Evolutionary conservation across 495 filamentous ascomycete species (phyloP).

Genomic region (Friedmanniomyces endolithicus): DNA sequence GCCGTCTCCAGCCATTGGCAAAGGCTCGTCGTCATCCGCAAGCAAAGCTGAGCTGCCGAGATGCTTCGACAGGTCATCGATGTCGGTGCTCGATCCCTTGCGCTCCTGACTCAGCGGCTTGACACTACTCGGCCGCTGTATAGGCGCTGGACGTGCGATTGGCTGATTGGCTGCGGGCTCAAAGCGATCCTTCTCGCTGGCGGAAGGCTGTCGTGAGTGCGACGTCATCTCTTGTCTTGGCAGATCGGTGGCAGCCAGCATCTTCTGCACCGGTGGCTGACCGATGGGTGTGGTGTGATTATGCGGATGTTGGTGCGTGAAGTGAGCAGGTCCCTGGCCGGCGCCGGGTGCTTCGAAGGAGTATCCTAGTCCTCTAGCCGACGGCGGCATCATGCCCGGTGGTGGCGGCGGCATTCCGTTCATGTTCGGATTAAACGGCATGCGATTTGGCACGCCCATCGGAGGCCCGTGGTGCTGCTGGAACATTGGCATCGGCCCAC

Average conservation of each 20-base stretch:
- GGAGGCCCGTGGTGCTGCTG: conserved; percentile 32
- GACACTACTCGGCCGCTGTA: conserved; percentile 74
- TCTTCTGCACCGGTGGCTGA: conserved; percentile 4
- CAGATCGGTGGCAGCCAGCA: not conserved
- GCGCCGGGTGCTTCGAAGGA: conserved; percentile 47
- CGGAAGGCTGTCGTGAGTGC: conserved; percentile 18
- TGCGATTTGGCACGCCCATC: conserved; percentile 42
- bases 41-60: conserved; percentile 91
- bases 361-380: conserved; percentile 44
- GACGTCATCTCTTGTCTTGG: conserved; percentile 1
- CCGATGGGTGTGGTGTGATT: conserved; percentile 4
- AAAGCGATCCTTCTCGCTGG: conserved; percentile 18
- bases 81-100: conserved; percentile 32
- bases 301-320: conserved; percentile 35
- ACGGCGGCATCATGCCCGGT: conserved; percentile 23
- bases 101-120: conserved; percentile 40
- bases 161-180: conserved; percentile 37
- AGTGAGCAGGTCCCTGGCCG: conserved; percentile 37
- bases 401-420: conserved; percentile 38
- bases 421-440: conserved; percentile 41
- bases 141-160: conserved; percentile 70
- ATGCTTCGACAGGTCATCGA: conserved; percentile 67
- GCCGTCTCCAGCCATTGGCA: conserved; percentile 28
- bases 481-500: conserved; percentile 25
- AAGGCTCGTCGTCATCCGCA: conserved; percentile 57